Conservation (phyloP, 257 asterid species). For the Ballota nigra region DNA sequence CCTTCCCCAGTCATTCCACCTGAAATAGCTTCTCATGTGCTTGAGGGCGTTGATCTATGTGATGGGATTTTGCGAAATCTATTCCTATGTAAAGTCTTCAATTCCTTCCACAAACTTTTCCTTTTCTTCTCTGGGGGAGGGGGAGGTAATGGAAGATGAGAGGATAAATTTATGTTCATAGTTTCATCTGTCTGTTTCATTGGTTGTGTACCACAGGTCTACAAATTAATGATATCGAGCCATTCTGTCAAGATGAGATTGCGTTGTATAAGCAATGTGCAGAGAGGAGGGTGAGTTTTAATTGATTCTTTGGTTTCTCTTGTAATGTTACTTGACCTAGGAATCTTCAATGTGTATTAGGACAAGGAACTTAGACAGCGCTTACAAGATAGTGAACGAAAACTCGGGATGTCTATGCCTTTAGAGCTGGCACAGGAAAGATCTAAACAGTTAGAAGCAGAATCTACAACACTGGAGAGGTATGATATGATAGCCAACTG, state of each 20-base stretch:
- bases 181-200: neutral
- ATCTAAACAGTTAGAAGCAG: conserved; percentile 71
- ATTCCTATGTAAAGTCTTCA: conserved; percentile 56
- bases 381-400: conserved; percentile 85
- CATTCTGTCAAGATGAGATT: conserved; percentile 63
- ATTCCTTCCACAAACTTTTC: neutral
- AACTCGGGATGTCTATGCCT: conserved; percentile 89
- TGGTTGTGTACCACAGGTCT: conserved; percentile 36
- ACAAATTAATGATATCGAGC: conserved; percentile 93
- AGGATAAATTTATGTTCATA: neutral
- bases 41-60: conserved; percentile 84
- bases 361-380: conserved; percentile 77
- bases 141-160: neutral
- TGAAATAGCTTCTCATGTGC: conserved; percentile 93
- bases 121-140: neutral
- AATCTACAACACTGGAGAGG: conserved; percentile 82
- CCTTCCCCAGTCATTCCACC: conserved; percentile 94
- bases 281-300: conserved; percentile 50
- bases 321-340: neutral
- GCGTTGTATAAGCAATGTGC: conserved; percentile 47
- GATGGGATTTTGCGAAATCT: conserved; percentile 90
- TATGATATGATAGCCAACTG: conserved; percentile 21
- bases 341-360: conserved; percentile 39
- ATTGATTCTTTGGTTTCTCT: neutral
- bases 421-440: conserved; percentile 73